Percentiles rank a stretch among this genome's conserved stretches.
Evolutionary conservation across 495 filamentous ascomycete genomes (phyloP).

Genomic region (Penicillium pulvis): DNA sequence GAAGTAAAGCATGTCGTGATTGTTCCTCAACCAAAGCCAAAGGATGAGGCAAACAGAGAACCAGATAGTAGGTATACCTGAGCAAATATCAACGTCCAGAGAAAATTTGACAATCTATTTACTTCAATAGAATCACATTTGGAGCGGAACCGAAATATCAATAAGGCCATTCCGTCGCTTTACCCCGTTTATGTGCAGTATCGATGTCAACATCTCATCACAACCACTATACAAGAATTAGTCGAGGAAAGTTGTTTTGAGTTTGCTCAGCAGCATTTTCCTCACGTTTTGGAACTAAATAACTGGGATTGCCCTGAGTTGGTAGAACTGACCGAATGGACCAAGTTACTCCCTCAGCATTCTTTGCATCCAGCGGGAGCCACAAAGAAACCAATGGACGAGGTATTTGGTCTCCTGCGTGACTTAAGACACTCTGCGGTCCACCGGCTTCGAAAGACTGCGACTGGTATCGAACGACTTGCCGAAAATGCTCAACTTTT

Average conservation of each 20-base stretch:
- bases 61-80: neutral
- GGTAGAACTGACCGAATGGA: slow-evolving; percentile 35
- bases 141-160: neutral
- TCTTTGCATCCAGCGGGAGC: neutral
- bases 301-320: slow-evolving; percentile 40
- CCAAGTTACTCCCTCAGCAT: slow-evolving; percentile 11
- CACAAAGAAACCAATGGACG: neutral
- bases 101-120: neutral
- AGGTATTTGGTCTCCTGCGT: neutral
- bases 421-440: slow-evolving; percentile 3
- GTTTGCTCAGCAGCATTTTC: slow-evolving; percentile 37
- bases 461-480: slow-evolving; percentile 11
- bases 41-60: neutral
- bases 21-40: neutral
- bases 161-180: slow-evolving; percentile 3
- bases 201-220: slow-evolving; percentile 40
- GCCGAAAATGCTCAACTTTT: slow-evolving; percentile 17
- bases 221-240: slow-evolving; percentile 37
- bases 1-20: slow-evolving; percentile 6
- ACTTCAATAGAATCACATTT: neutral
- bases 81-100: neutral
- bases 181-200: slow-evolving; percentile 37
- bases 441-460: slow-evolving; percentile 8
- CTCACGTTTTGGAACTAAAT: slow-evolving; percentile 27
- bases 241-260: slow-evolving; percentile 46